These are phyloP conservation scores for Quercus aquifolioides DNA, from an alignment of 306 rosid species.

Conservation along the genomic window DNA sequence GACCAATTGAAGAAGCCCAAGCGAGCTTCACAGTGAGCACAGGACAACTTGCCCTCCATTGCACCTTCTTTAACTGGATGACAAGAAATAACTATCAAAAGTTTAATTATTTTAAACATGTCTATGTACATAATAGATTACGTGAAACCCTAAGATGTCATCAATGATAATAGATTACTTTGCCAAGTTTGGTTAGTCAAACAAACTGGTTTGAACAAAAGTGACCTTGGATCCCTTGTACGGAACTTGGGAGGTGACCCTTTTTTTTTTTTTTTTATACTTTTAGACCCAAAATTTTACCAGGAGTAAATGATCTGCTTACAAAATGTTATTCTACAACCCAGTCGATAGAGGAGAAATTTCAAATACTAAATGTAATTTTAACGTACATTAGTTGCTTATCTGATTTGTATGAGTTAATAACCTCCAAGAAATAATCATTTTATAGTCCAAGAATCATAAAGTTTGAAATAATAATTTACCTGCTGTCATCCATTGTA, in stretches of 20 bases:
- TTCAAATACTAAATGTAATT: too few species aligned
- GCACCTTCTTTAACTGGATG: slow-evolving; percentile 93
- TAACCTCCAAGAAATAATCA: too few species aligned
- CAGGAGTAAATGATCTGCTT: too few species aligned
- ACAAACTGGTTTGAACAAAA: too few species aligned
- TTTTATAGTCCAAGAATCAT: neutral
- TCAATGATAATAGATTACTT: neutral
- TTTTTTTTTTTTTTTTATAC: neutral
- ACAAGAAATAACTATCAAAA: slow-evolving; percentile 26
- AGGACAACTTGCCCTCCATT: slow-evolving; percentile 78
- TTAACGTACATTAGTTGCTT: too few species aligned
- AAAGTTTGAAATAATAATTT: slow-evolving; percentile 7
- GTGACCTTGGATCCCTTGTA: neutral
- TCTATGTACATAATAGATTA: neutral
- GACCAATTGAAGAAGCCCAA: slow-evolving; percentile 95
- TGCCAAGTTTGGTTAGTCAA: neutral
- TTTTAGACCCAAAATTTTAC: too few species aligned
- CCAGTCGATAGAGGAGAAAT: too few species aligned
- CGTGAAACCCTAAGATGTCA: neutral
- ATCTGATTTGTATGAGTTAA: too few species aligned
- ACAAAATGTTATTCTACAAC: too few species aligned
- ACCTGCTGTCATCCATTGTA: slow-evolving; percentile 96
- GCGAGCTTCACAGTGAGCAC: slow-evolving; percentile 89
- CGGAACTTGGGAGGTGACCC: neutral
- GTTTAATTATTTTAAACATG: neutral